Evolutionary conservation across 2,329 filamentous ascomycete species (phyloP), one percentile per base, ranked within the genome.

Genomic region (Penicillium decumbens): DNA sequence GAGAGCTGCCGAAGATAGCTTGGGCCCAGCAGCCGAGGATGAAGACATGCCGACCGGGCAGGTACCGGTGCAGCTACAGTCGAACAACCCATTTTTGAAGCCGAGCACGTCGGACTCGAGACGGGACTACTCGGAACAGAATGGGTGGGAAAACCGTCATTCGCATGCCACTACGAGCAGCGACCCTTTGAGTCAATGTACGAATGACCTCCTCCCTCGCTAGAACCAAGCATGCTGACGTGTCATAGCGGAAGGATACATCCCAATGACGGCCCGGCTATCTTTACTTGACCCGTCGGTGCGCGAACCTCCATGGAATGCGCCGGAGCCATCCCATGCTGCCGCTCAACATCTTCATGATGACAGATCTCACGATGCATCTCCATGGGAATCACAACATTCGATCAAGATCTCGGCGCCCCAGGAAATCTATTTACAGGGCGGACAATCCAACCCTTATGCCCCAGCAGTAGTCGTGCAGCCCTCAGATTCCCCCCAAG

Each of bases 41-140:
- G 45, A 33, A 13, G 53, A 61, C 27, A 28, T 45, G 10, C 46
- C 53, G 13, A 53, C 56, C 20, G 59, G 61, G 47, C 62, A 65
- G 42, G 51, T 63, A 24, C 60, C 66, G 0, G 53, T 62, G 28
- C 65, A 64, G 40, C 57, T 72, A 23, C 66, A 62, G 45, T 72
- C 69, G 13, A 72, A 72, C 42, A 72, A 72, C 33, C 70, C 70
- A 5, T 72, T 72, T 38, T 40, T 72, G 43, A 70, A 66, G 45
- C 49, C 64, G 2, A 59, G 60, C 27, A 52, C 52, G 3, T 38
- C 42, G 24, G 45, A 60, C 18, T 46, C 53, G 27, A 56, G 62
- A 8, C 53, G 56, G 9, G 57, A 60, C 24, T 52, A 59, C 10
- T 58, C 54, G 44, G 56, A 60, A 6, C 50, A 51, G 12, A 56